Conservation (phyloP, 345 rosid species). For the Orychophragmus violaceus region DNA sequence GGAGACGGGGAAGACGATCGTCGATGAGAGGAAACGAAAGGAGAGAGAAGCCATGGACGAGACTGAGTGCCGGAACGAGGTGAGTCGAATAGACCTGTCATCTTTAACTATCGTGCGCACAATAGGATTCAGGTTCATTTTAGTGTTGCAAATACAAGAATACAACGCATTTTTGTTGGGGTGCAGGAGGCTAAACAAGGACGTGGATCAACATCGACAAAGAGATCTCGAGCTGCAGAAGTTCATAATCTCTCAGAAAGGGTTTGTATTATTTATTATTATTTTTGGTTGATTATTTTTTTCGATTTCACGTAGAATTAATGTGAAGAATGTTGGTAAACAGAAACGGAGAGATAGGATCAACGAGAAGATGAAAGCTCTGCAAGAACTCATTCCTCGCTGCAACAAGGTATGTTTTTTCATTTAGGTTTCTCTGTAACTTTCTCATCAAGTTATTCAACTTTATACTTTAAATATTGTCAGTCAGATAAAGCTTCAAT, state of each 20-base stretch:
- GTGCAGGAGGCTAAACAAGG: conserved; percentile 41
- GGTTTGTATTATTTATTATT: conserved; percentile 51
- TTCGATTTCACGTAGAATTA: conserved; percentile 25
- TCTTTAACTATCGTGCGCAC: conserved; percentile 1
- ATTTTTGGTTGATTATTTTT: background rate
- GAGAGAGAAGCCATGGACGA: conserved; percentile 50
- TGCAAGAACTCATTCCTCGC: conserved; percentile 49
- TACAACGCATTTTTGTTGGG: background rate
- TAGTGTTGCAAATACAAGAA: background rate
- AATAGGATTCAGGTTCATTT: conserved; percentile 5
- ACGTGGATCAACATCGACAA: conserved; percentile 56
- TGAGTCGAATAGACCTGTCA: conserved; percentile 19
- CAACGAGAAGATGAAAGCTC: conserved; percentile 71
- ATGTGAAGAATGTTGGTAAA: conserved; percentile 34
- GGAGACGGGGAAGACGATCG: conserved; percentile 25
- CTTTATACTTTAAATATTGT: background rate
- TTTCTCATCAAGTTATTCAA: background rate
- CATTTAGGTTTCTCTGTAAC: conserved; percentile 2
- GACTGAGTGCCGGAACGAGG: conserved; percentile 60
- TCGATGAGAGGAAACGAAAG: conserved; percentile 61
- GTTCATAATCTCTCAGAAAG: conserved; percentile 97
- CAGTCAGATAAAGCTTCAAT: conserved; percentile 38
- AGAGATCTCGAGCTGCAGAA: conserved; percentile 88
- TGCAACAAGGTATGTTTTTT: conserved; percentile 26
- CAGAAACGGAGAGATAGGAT: conserved; percentile 78